phyloP scores from a whole-genome alignment of 2,329 filamentous ascomycete species.

The Fusarium globosum region DNA sequence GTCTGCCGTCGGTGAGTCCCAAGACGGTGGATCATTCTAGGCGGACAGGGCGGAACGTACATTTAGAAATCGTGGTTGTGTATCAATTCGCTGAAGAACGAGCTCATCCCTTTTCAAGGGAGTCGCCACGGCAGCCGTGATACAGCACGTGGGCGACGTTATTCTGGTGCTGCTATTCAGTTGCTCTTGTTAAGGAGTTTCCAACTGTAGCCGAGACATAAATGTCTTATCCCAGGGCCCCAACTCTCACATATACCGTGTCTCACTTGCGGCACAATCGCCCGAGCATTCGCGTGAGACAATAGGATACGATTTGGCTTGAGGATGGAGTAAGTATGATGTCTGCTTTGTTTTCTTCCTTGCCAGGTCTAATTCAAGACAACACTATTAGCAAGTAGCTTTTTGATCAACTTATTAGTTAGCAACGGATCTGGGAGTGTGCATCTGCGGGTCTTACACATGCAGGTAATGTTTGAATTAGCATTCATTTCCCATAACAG shows the following conservation, averaged over 20 bases:
- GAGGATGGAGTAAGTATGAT: not conserved
- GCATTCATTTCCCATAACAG: constrained; percentile 6
- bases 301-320: not conserved
- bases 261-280: constrained; percentile 2
- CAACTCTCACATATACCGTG: not conserved
- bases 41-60: constrained; percentile 5
- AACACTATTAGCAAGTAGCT: not conserved
- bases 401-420: not conserved
- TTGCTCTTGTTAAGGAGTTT: not conserved
- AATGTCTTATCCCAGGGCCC: not conserved
- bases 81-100: constrained; percentile 1
- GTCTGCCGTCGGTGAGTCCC: not conserved
- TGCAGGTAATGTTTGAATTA: constrained; percentile 7
- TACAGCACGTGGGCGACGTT: not conserved
- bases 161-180: not conserved
- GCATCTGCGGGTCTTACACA: constrained; percentile 13
- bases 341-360: not conserved
- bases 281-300: not conserved
- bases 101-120: not conserved
- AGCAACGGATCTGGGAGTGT: constrained; percentile 14
- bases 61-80: not conserved
- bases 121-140: constrained; percentile 13
- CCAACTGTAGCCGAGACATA: constrained; percentile 6
- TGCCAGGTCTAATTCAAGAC: not conserved
- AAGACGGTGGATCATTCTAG: not conserved